Conservation (phyloP, 208 protist genomes). For the Tritrichomonas musculus region DNA sequence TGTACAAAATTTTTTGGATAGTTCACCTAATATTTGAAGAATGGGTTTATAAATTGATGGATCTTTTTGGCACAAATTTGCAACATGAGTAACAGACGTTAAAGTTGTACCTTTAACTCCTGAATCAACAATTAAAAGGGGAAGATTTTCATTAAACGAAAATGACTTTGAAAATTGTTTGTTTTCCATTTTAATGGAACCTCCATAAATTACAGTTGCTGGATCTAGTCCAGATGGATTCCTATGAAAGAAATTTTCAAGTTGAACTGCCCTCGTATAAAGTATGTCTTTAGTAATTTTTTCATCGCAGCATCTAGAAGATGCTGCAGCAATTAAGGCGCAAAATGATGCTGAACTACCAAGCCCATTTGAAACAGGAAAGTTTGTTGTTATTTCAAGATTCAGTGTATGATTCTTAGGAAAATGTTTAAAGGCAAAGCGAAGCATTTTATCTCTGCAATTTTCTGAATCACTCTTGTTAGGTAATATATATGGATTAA, state of each 20-base stretch:
- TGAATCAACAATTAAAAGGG: constrained; percentile 2
- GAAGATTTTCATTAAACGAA: not conserved
- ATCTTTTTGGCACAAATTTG: not conserved
- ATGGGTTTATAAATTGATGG: not conserved
- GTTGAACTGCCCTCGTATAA: not conserved
- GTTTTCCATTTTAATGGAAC: constrained; percentile 19
- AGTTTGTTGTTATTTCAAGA: not conserved
- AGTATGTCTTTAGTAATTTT: not conserved
- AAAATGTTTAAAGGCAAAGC: not conserved
- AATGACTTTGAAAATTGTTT: not conserved
- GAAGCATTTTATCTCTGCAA: not conserved
- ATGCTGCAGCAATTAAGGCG: not conserved
- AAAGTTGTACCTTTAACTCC: not conserved
- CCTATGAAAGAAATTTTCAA: constrained; percentile 11
- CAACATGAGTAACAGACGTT: not conserved
- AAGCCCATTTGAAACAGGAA: not conserved
- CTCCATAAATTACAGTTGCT: constrained; percentile 30
- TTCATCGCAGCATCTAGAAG: not conserved
- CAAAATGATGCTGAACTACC: constrained; percentile 9
- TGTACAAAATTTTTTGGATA: not conserved
- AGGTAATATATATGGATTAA: too few relatives aligned
- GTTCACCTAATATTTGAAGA: not conserved
- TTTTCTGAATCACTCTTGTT: not conserved
- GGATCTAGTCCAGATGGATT: constrained; percentile 26
- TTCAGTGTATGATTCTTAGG: not conserved